Base-by-base conservation (phyloP, 2,329 filamentous ascomycete genomes). In the Colletotrichum nymphaeae region DNA sequence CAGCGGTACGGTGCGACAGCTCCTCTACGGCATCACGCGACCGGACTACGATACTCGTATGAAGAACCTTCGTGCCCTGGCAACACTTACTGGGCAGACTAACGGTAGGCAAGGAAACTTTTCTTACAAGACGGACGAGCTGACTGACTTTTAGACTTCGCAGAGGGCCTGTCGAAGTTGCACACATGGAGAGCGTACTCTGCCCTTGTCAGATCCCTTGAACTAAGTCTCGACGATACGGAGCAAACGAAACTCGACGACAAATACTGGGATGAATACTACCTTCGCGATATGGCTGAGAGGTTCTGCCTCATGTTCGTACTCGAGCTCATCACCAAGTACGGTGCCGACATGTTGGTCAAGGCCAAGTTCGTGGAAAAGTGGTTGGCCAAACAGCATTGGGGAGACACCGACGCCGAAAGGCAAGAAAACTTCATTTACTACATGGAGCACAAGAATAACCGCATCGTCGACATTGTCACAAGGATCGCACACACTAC, bases 361-460 rank as follows among this genome's bases (percentile, higher is more conserved):
- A 86, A 90, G 79, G 90, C 92, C 49, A 87, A 88, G 7, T 90
- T 95, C 74, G 87, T 95, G 52, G 91, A 92, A 73, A 90, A 89
- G 69, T 95, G 93, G 93, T 87, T 95, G n/a, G 88, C 86, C 42
- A 91, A 89, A 77, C 94, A 95, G 80, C 89, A 90, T 8, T 95
- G 93, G 85, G 93, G 93, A 24, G 83, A 86, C 22, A 82, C 82
- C 1, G 82, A 87, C 2, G 86, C 88, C 67, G 88, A 91, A 72
- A 84, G 86, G 53, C 83, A 83, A n/a, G 82, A 79, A 19, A 91
- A 88, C 76, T 93, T 92, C 77, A 81, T 80, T 26, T 80, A 84
- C 35, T 89, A 91, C 79, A 81, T 87, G 82, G 77, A 84, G 26
- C 80, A 82, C 77, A 85, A 87, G 78, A 82, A 84, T 77, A 92